Conservation (phyloP, 352 stramenopile species). For the Phytopythium vexans region DNA sequence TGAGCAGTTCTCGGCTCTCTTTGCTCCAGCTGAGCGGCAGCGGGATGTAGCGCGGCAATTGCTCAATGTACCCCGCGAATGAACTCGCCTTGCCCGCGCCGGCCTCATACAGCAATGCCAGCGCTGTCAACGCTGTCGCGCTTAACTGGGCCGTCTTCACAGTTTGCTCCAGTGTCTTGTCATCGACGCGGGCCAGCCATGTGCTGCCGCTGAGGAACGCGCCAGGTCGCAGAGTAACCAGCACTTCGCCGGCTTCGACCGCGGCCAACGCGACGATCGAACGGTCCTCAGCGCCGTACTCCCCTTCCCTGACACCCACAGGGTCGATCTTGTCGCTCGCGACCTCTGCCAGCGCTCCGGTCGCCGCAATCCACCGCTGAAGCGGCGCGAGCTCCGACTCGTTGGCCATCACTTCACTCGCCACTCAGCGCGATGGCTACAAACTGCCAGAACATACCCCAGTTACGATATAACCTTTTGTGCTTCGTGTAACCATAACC, state of each 20-base stretch:
- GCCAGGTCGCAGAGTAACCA: conserved; percentile 36
- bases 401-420: conserved; percentile 9
- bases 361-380: conserved; percentile 31
- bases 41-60: conserved; percentile 43
- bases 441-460: no score
- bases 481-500: no score
- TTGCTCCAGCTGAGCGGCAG: conserved; percentile 48
- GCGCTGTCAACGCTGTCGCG: conserved; percentile 36
- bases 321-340: conserved; percentile 33
- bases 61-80: conserved; percentile 57
- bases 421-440: no score
- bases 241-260: conserved; percentile 21
- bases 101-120: conserved; percentile 47
- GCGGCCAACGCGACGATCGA: conserved; percentile 43
- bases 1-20: conserved; percentile 26
- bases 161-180: conserved; percentile 19
- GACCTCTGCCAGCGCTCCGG: conserved; percentile 30
- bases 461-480: no score
- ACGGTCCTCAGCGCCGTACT: conserved; percentile 33
- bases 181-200: conserved; percentile 31
- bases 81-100: conserved; percentile 26
- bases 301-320: conserved; percentile 15
- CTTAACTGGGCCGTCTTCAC: conserved; percentile 33
- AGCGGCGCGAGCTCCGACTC: conserved; percentile 14
- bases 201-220: conserved; percentile 44